Conservation (phyloP, 2,329 filamentous ascomycete genomes). For the Colletotrichum tofieldiae region DNA sequence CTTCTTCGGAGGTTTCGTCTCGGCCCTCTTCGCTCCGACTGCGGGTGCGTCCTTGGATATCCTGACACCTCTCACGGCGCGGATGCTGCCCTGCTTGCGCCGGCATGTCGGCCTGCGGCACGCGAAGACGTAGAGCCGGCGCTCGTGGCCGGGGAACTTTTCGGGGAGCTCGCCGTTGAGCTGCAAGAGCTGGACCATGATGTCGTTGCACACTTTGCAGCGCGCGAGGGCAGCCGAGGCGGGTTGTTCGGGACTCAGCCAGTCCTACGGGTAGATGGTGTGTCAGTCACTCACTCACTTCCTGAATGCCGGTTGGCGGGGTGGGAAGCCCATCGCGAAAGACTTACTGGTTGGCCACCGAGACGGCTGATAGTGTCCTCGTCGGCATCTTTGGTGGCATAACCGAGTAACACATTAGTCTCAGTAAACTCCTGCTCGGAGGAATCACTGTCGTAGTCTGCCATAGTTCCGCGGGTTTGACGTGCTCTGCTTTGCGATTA, state of each 20-base stretch:
- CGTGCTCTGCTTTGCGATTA: not conserved
- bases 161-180: slow-evolving; percentile 92
- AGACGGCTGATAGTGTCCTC: slow-evolving; percentile 90
- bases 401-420: slow-evolving; percentile 92
- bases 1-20: slow-evolving; percentile 53
- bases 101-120: slow-evolving; percentile 86
- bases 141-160: slow-evolving; percentile 87
- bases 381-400: slow-evolving; percentile 83
- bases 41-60: slow-evolving; percentile 61
- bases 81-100: slow-evolving; percentile 85
- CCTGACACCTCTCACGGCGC: slow-evolving; percentile 80
- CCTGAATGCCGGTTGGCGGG: slow-evolving; percentile 18
- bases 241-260: slow-evolving; percentile 81
- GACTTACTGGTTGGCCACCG: slow-evolving; percentile 86
- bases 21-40: slow-evolving; percentile 47
- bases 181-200: slow-evolving; percentile 90
- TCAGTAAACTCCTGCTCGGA: slow-evolving; percentile 79
- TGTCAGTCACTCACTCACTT: slow-evolving; percentile 29
- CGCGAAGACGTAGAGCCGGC: slow-evolving; percentile 88
- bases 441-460: slow-evolving; percentile 84
- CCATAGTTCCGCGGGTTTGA: slow-evolving; percentile 64
- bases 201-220: slow-evolving; percentile 88
- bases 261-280: slow-evolving; percentile 73
- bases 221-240: slow-evolving; percentile 84
- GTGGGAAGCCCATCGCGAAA: not conserved